Base-by-base conservation (phyloP, 2,329 filamentous ascomycete species). In the Calonectria pteridis region DNA sequence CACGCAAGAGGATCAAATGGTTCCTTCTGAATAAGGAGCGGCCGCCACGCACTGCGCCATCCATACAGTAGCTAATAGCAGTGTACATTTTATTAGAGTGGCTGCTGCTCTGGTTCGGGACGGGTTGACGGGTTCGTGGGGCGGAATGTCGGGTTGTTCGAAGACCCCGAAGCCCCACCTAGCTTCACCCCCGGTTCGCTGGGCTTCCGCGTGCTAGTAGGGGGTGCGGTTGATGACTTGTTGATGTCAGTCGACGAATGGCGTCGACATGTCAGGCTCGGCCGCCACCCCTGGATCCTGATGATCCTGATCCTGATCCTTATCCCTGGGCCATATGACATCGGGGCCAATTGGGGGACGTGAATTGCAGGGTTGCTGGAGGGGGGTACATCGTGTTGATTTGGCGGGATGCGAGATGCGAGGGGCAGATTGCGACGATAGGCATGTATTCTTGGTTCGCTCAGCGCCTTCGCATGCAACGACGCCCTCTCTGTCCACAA, bases 111-210 rank as follows among this genome's bases (percentile, higher is more conserved):
- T 73, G 50, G 59, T 62, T 53, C 66, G 71, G 66, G 67, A 69
- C 33, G 40, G 66, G 50, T 51, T 73, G 71, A 66, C 71, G 71
- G 62, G 59, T 71, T 72, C 50, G 71, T 65, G 65, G 73, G 73
- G 76, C 80, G 80, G 80, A 75, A 16, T 80, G 79, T 83, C 82
- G 82, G 82, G 81, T 71, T 78, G 72, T 75, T 83, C 63, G 68
- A 82, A 81, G 76, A 83, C 75, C 75, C 83, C 83, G 83, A 83
- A 73, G 69, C 55, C 33, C 59, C 59, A 49, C 40, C 59, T 40
- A 23, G 40, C n/a, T 28, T 28, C 35, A 28, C 20, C n/a, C 71
- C 29, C 71, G 73, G 75, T 35, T 50, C 40, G 66, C 35, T 63
- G 40, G 64, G 43, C 31, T 66, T 51, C 46, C 29, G 63, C 20